Base-by-base conservation (phyloP, 306 rosid genomes). In the Pyrus pyrifolia region DNA sequence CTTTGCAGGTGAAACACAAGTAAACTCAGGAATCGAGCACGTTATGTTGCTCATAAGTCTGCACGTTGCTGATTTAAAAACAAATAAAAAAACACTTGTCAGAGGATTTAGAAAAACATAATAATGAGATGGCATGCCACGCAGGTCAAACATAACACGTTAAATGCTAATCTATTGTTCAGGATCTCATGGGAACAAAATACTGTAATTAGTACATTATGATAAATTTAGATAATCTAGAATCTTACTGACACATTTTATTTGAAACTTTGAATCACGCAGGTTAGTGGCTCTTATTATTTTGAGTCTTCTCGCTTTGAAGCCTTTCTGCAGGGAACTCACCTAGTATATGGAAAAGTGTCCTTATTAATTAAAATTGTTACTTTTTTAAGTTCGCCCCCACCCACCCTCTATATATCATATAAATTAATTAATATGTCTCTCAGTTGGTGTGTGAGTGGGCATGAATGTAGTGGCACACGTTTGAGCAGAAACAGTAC, bases 1-100 rank as follows among this genome's bases (percentile, higher is more conserved):
- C 97, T 92, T 94, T 57, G 98, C 95, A 72, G 98, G 87, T 49
- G 98, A 89, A 79, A 94, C 91, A 68, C 97, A 94, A 27, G 98
- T 94, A 78, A 94, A 94, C 81, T 94, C 97, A 18, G 98, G 98
- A 86, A 94, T 86, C 33, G 98, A 89, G 74, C 98, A 90, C 8
- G 95, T 84, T 44, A 85, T 83, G 7, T 72, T 81, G 81, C 89
- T 90, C 95, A 94, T 91, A 79, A 82, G 91, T 81, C 83, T 94
- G 89, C 98, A 92, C n/a, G 90, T 87, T 77, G 83, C 97, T 94
- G 95, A 78, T 74, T 85, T 55, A 77, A 70, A 62, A 86, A 58
- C 3, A 29, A 22, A 58, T 11, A 58, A 7, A 40, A 63, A 27
- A 76, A 53, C 67, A 78, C 57, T 62, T 11, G 66, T 35, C 55